Evolutionary conservation across 1,284 basidiomycete species (phyloP).

Genomic region (Apiotrichum veenhuisii): DNA sequence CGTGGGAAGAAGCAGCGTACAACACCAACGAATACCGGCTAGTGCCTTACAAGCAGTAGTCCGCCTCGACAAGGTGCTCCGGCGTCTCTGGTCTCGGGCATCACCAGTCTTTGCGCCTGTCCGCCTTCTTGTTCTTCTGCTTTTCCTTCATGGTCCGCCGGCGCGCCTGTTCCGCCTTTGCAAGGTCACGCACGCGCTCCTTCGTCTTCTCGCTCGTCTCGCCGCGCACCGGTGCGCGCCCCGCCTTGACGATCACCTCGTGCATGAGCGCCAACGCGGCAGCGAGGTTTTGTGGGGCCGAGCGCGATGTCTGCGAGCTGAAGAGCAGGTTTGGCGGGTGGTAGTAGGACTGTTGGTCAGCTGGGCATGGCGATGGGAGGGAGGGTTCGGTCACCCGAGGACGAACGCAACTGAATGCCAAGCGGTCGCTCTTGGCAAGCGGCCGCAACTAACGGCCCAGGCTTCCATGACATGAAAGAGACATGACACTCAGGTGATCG

Average conservation of each 20-base stretch:
- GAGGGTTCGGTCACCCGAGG: no score
- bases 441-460: no score
- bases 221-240: slow-evolving; percentile 29
- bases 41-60: no score
- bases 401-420: no score
- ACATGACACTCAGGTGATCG: background rate
- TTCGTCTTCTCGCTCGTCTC: slow-evolving; percentile 38
- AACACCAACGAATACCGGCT: no score
- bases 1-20: no score
- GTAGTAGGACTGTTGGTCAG: slow-evolving; percentile 36
- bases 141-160: slow-evolving; percentile 34
- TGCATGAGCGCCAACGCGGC: slow-evolving; percentile 32
- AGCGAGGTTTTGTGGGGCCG: slow-evolving; percentile 35
- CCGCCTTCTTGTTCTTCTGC: slow-evolving; percentile 29
- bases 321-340: slow-evolving; percentile 40
- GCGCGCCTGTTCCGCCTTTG: slow-evolving; percentile 29
- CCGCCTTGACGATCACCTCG: slow-evolving; percentile 28
- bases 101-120: background rate
- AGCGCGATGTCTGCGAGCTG: slow-evolving; percentile 35
- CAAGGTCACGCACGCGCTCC: slow-evolving; percentile 27
- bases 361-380: no score
- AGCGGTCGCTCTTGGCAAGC: no score
- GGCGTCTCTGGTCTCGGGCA: background rate
- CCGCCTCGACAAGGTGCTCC: no score
- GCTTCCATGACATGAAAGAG: background rate